Evolutionary conservation across 2,329 filamentous ascomycete genomes (phyloP).

Genomic region (Cladorrhinum sp.): DNA sequence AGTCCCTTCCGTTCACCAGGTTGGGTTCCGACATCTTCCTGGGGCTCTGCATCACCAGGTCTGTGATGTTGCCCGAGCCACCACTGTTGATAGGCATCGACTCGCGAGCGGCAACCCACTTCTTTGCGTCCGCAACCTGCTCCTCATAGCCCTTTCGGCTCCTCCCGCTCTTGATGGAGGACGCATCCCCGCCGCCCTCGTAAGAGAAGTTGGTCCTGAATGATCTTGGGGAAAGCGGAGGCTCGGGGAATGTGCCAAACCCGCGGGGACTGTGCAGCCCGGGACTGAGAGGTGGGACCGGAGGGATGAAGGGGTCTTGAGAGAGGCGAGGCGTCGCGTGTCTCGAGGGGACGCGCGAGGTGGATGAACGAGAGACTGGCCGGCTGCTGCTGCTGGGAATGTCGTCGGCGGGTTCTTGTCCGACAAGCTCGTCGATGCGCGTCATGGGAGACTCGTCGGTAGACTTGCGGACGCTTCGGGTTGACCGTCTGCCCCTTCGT

Average conservation of each 20-base stretch:
- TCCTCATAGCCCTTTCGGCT: slow-evolving; percentile 12
- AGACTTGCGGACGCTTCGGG: slow-evolving; percentile 13
- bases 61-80: background rate
- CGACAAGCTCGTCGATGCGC: slow-evolving; percentile 21
- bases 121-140: slow-evolving; percentile 15
- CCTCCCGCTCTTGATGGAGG: slow-evolving; percentile 13
- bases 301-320: background rate
- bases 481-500: slow-evolving; percentile 7
- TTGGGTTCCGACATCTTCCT: slow-evolving; percentile 12
- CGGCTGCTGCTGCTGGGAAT: background rate
- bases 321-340: background rate
- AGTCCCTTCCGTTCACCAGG: background rate
- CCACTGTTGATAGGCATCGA: slow-evolving; percentile 6
- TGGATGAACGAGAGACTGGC: background rate
- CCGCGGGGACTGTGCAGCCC: background rate
- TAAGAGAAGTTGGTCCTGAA: background rate
- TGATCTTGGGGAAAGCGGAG: slow-evolving; percentile 3
- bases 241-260: background rate
- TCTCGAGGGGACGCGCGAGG: background rate
- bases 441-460: slow-evolving; percentile 21
- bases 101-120: slow-evolving; percentile 16
- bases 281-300: background rate
- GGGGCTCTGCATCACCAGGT: slow-evolving; percentile 2
- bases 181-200: slow-evolving; percentile 3
- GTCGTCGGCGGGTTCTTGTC: background rate